These are phyloP conservation scores for Phytopythium helicoides DNA, from an alignment of 352 stramenopile genomes.

Conservation along the genomic window DNA sequence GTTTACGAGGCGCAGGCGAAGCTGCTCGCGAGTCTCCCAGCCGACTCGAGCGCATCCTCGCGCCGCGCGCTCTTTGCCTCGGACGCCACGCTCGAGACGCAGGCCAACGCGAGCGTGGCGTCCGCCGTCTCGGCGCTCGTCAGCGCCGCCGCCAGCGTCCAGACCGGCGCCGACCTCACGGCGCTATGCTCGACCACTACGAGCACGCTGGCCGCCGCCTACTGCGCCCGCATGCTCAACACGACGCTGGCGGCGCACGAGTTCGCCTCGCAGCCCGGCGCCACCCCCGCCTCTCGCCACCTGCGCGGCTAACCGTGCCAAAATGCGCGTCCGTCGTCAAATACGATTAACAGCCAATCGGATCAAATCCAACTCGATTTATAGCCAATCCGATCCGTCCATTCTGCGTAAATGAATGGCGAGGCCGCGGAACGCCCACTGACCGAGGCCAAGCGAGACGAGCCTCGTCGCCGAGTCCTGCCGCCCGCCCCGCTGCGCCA, in stretches of 20 bases:
- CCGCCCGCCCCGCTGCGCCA: conserved; percentile 1
- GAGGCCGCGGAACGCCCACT: too few relatives aligned
- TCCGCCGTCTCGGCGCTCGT: conserved; percentile 6
- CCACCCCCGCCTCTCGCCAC: neutral
- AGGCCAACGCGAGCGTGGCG: conserved; percentile 4
- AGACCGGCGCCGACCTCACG: conserved; percentile 3
- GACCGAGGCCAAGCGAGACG: too few relatives aligned
- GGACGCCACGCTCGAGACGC: neutral
- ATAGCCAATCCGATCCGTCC: too few relatives aligned
- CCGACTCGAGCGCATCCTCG: conserved; percentile 8
- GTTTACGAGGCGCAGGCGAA: conserved; percentile 39
- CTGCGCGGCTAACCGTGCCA: conserved; percentile 1
- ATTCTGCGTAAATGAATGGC: too few relatives aligned
- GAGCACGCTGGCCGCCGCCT: conserved; percentile 4
- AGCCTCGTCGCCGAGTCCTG: neutral
- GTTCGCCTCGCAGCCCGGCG: neutral
- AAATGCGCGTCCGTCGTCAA: too few relatives aligned
- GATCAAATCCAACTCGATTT: too few relatives aligned
- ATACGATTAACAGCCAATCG: too few relatives aligned
- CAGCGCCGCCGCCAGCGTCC: neutral
- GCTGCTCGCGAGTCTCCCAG: conserved; percentile 32
- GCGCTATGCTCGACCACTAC: conserved; percentile 1
- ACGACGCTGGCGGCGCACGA: conserved; percentile 1
- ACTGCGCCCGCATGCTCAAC: conserved; percentile 16
- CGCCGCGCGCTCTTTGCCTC: neutral